phyloP scores from a whole-genome alignment of 805 yeast genomes.

The Candida loeiensis region DNA sequence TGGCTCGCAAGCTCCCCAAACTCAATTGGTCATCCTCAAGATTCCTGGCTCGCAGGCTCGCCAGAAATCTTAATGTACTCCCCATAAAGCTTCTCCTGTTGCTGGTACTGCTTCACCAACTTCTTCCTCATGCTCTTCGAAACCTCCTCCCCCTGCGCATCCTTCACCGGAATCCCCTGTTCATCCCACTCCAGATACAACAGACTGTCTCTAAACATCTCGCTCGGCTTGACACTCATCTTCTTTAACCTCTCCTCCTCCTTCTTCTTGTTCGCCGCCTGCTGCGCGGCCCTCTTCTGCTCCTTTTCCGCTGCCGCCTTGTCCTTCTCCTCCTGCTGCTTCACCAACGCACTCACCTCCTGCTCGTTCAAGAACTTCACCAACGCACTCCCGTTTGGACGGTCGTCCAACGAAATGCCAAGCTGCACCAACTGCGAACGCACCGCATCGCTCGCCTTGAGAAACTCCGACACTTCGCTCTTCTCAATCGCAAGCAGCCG shows the following conservation, averaged over 20 bases:
- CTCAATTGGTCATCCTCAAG: no score
- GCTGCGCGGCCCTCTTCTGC: slow-evolving; percentile 52
- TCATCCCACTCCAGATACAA: slow-evolving; percentile 77
- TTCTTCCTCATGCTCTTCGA: slow-evolving; percentile 86
- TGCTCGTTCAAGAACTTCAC: slow-evolving; percentile 71
- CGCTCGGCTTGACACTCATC: slow-evolving; percentile 65
- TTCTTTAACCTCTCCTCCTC: slow-evolving; percentile 61
- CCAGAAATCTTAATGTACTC: slow-evolving; percentile 53
- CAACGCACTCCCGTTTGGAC: slow-evolving; percentile 76
- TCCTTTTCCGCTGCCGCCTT: slow-evolving; percentile 55
- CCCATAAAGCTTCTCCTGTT: slow-evolving; percentile 77
- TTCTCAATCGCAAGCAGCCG: slow-evolving; percentile 68
- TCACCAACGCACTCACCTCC: slow-evolving; percentile 64
- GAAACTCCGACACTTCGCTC: slow-evolving; percentile 48
- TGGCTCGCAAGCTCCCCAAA: no score
- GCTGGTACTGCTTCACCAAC: slow-evolving; percentile 69
- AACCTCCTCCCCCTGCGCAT: slow-evolving; percentile 73
- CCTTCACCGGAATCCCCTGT: slow-evolving; percentile 76
- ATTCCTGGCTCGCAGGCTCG: background rate
- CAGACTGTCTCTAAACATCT: slow-evolving; percentile 61
- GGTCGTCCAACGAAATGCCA: slow-evolving; percentile 86
- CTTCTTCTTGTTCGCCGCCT: slow-evolving; percentile 51
- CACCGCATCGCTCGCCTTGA: slow-evolving; percentile 69
- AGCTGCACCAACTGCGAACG: slow-evolving; percentile 69
- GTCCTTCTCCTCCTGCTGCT: slow-evolving; percentile 58